Percentiles rank a stretch among this genome's conserved stretches.
phyloP scores from a whole-genome alignment of 805 yeast genomes.

The Saturnispora bothae region DNA sequence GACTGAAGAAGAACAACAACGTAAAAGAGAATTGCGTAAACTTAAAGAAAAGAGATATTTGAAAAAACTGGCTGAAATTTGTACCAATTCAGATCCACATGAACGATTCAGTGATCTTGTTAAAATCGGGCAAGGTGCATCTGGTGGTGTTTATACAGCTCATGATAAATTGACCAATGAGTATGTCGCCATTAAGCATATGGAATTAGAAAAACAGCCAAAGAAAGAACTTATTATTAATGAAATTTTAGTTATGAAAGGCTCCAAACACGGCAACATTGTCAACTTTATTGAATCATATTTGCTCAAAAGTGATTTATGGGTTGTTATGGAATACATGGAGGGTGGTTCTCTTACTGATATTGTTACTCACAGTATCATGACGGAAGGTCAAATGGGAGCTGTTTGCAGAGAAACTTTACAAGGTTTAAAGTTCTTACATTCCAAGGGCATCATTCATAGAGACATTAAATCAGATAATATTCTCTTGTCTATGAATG shows the following conservation, averaged over 20 bases:
- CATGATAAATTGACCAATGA: slow-evolving; percentile 43
- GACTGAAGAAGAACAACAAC: slow-evolving; percentile 49
- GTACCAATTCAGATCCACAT: slow-evolving; percentile 79
- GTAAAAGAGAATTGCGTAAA: slow-evolving; percentile 71
- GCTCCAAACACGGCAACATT: slow-evolving; percentile 79
- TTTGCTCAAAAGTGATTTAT: slow-evolving; percentile 63
- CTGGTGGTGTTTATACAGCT: slow-evolving; percentile 94
- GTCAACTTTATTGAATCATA: slow-evolving; percentile 90
- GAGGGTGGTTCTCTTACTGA: slow-evolving; percentile 97
- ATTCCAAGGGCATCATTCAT: slow-evolving; percentile 87
- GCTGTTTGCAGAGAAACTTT: slow-evolving; percentile 89
- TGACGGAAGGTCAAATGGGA: slow-evolving; percentile 92
- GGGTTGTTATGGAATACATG: slow-evolving; percentile 99
- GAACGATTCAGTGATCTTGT: slow-evolving; percentile 53
- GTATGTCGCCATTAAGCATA: slow-evolving; percentile 90
- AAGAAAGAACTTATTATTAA: slow-evolving; percentile 90
- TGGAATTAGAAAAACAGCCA: slow-evolving; percentile 91
- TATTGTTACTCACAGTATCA: slow-evolving; percentile 76
- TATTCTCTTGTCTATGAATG: slow-evolving; percentile 68
- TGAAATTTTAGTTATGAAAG: slow-evolving; percentile 94
- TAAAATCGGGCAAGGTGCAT: slow-evolving; percentile 96
- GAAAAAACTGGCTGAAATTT: slow-evolving; percentile 60
- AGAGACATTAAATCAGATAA: slow-evolving; percentile 95
- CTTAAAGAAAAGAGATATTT: slow-evolving; percentile 63
- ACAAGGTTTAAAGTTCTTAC: slow-evolving; percentile 77